phyloP scores from a whole-genome alignment of 2,329 filamentous ascomycete species.

The Botrytis porri region DNA sequence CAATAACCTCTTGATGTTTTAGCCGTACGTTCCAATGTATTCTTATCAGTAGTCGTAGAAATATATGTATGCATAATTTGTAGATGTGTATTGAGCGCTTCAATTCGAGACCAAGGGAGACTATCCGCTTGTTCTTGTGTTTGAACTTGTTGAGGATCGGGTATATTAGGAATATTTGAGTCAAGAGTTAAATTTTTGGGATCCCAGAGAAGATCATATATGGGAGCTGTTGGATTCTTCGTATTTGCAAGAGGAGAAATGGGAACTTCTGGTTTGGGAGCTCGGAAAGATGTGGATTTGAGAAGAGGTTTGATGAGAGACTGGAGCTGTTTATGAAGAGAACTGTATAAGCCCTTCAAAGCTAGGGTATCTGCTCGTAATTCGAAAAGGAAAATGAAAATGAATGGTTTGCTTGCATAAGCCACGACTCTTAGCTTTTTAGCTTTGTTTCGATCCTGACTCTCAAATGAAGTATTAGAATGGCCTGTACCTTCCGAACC shows the following conservation, averaged over 20 bases:
- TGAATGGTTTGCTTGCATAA: conserved; percentile 71
- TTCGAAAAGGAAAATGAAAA: conserved; percentile 73
- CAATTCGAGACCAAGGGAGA: conserved; percentile 54
- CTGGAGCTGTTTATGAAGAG: conserved; percentile 58
- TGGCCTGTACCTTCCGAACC: conserved; percentile 31
- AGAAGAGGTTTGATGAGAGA: conserved; percentile 57
- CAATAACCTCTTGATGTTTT: conserved; percentile 68
- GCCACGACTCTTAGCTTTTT: conserved; percentile 65
- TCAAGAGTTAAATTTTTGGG: conserved; percentile 54
- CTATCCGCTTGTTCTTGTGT: conserved; percentile 27
- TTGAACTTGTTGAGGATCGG: conserved; percentile 44
- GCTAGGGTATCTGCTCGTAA: conserved; percentile 57
- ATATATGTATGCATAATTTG: conserved; percentile 59
- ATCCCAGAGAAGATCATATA: conserved; percentile 64
- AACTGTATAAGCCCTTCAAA: conserved; percentile 55
- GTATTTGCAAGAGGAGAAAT: conserved; percentile 8
- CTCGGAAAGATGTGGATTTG: conserved; percentile 55
- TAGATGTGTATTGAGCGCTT: conserved; percentile 63
- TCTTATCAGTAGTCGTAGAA: conserved; percentile 41
- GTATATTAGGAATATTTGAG: conserved; percentile 66
- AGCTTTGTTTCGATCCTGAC: conserved; percentile 53
- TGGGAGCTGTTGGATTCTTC: conserved; percentile 39
- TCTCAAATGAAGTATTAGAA: conserved; percentile 40
- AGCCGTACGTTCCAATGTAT: conserved; percentile 58
- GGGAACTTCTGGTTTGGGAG: conserved; percentile 45